Evolutionary conservation across 1,139 yeast species (phyloP).

Genomic region (Lizanozyma gosingica): DNA sequence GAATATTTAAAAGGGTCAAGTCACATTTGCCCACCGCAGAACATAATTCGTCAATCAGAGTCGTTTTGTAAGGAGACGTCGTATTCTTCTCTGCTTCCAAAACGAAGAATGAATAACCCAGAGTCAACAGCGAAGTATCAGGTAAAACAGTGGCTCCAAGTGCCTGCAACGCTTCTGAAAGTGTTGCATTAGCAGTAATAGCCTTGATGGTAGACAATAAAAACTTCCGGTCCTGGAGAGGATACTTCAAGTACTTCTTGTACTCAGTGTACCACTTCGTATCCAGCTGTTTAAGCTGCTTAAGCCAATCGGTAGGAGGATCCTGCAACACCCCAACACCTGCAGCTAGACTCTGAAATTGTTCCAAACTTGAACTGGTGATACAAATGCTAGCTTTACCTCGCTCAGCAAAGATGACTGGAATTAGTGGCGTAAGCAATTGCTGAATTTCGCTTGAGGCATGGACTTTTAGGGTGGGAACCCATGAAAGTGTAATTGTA

Average conservation of each 20-base stretch:
- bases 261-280: not conserved
- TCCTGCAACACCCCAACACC: not conserved
- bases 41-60: not conserved
- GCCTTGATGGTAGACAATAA: not conserved
- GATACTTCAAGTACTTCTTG: not conserved
- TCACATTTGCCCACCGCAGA: not conserved
- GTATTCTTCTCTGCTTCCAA: not conserved
- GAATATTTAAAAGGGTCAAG: not conserved
- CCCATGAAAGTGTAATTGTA: not conserved
- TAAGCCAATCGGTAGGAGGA: not conserved
- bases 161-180: not conserved
- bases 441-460: not conserved
- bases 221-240: not conserved
- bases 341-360: not conserved
- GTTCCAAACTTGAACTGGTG: not conserved
- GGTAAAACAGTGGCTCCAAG: not conserved
- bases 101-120: not conserved
- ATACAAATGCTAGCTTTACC: not conserved
- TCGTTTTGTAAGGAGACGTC: not conserved
- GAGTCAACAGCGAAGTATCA: not conserved
- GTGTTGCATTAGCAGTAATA: not conserved
- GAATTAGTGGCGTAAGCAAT: not conserved
- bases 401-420: not conserved
- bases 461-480: not conserved
- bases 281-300: not conserved